These are phyloP conservation scores for Anthostomella pinea DNA, from an alignment of 2,329 filamentous ascomycete species.

Conservation along the genomic window DNA sequence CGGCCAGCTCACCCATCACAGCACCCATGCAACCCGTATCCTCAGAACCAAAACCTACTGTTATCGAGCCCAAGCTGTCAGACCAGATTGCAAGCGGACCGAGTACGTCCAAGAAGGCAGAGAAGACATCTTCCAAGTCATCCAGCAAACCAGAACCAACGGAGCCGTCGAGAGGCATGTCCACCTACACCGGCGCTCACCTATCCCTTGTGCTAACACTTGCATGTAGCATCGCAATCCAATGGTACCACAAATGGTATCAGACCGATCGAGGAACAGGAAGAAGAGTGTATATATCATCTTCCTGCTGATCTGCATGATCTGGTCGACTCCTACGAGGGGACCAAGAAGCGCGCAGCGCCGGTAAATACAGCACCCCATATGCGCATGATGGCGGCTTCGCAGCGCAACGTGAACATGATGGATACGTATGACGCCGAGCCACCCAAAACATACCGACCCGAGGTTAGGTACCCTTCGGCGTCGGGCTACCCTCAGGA, in stretches of 20 bases:
- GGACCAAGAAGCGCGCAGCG: constrained; percentile 67
- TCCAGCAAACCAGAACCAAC: constrained; percentile 45
- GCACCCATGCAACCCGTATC: constrained; percentile 45
- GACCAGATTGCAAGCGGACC: constrained; percentile 24
- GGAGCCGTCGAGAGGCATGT: constrained; percentile 45
- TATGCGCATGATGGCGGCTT: constrained; percentile 71
- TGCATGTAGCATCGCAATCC: constrained; percentile 37
- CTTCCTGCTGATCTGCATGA: constrained; percentile 86
- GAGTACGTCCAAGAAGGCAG: constrained; percentile 30
- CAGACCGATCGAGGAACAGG: constrained; percentile 41
- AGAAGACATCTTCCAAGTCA: constrained; percentile 40
- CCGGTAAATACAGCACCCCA: constrained; percentile 63
- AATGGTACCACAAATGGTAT: constrained; percentile 54
- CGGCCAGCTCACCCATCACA: constrained; percentile 52
- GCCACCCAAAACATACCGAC: constrained; percentile 78
- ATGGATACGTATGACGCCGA: constrained; percentile 79
- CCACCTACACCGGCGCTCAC: constrained; percentile 1
- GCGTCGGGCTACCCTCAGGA: constrained; percentile 89
- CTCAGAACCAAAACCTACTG: constrained; percentile 26
- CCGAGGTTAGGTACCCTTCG: constrained; percentile 71
- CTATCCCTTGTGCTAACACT: constrained; percentile 15
- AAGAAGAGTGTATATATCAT: constrained; percentile 80
- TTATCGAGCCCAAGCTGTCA: constrained; percentile 29
- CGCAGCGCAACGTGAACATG: constrained; percentile 59
- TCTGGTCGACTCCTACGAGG: constrained; percentile 85